Percentiles rank a stretch among this genome's conserved stretches.
These are phyloP conservation scores for Hortaea werneckii DNA, from an alignment of 2,329 filamentous ascomycete species.

Conservation along the genomic window DNA sequence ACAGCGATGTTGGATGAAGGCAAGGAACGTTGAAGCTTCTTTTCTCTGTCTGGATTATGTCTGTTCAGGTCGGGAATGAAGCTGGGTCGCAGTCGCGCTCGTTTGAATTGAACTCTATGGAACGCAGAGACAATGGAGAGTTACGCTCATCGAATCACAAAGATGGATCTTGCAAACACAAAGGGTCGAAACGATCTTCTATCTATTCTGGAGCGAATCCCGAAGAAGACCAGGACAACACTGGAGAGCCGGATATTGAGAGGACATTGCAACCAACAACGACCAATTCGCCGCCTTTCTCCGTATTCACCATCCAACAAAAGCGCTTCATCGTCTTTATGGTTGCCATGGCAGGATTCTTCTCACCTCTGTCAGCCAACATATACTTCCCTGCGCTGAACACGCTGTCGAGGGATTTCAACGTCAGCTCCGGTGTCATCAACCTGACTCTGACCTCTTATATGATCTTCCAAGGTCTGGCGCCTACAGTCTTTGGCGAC, in stretches of 20 bases:
- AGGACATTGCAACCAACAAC: constrained; percentile 5
- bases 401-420: constrained; percentile 38
- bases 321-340: constrained; percentile 41
- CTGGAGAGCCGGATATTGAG: constrained; percentile 12
- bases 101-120: too few species aligned
- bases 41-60: too few species aligned
- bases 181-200: not conserved
- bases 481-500: constrained; percentile 15
- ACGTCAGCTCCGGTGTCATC: constrained; percentile 31
- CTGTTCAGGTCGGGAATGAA: too few species aligned
- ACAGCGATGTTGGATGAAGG: too few species aligned
- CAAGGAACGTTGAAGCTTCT: too few species aligned
- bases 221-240: not conserved
- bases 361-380: constrained; percentile 43
- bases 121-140: too few species aligned
- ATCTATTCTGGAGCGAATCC: not conserved
- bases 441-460: constrained; percentile 49
- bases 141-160: too few species aligned
- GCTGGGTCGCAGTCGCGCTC: too few species aligned
- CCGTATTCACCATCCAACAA: constrained; percentile 28
- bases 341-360: constrained; percentile 41
- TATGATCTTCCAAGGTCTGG: constrained; percentile 46
- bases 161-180: too few species aligned
- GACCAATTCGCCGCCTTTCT: constrained; percentile 11
- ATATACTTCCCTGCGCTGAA: constrained; percentile 47